Percentiles rank a stretch among this genome's conserved stretches.
Evolutionary conservation across 1,284 basidiomycete species (phyloP).

Genomic region (Pyrrhoderma lamaoense): DNA sequence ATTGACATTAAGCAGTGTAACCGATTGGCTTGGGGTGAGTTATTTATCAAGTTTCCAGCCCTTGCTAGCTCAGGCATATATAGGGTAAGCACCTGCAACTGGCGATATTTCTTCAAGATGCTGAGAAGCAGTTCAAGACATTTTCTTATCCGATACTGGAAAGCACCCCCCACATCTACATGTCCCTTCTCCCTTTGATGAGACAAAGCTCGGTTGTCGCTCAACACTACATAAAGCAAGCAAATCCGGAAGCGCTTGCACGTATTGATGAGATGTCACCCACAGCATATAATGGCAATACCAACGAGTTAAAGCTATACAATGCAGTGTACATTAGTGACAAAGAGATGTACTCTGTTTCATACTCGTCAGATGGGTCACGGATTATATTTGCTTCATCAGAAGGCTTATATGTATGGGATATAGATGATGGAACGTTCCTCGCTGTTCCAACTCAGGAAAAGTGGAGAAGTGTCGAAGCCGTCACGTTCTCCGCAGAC

Average conservation of each 20-base stretch:
- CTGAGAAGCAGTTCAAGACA: background rate
- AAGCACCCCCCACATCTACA: slow-evolving; percentile 1
- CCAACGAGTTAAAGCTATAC: too few relatives aligned
- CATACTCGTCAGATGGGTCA: background rate
- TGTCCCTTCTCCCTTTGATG: background rate
- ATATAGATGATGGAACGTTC: too few relatives aligned
- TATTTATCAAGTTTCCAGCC: too few relatives aligned
- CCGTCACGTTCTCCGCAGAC: too few relatives aligned
- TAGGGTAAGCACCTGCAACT: too few relatives aligned
- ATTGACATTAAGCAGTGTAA: background rate
- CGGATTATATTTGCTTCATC: background rate
- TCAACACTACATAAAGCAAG: background rate
- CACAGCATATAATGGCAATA: background rate
- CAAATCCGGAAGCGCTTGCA: too few relatives aligned
- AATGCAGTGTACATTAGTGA: background rate
- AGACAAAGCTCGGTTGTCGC: background rate
- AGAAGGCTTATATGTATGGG: slow-evolving; percentile 16
- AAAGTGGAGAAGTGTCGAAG: too few relatives aligned
- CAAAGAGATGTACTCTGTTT: background rate
- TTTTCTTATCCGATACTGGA: background rate
- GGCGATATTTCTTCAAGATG: too few relatives aligned
- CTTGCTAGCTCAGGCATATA: too few relatives aligned
- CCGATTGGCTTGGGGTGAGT: background rate
- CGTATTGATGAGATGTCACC: background rate
- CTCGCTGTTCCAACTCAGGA: too few relatives aligned